Evolutionary conservation across 495 filamentous ascomycete species (phyloP).

Genomic region (Tuber aestivum): DNA sequence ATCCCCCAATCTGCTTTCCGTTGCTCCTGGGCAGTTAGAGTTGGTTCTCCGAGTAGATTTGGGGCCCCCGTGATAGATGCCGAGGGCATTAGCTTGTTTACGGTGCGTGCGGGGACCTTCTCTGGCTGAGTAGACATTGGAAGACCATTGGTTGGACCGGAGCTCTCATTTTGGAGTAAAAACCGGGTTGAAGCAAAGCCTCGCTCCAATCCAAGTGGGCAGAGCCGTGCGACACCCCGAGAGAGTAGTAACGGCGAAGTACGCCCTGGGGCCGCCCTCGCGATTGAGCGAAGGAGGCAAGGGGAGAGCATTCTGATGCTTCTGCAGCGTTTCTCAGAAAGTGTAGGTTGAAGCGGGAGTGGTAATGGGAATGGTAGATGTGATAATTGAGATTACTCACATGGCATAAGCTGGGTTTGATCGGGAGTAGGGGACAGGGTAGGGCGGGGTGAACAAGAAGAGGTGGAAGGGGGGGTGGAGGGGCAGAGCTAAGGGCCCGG

Average conservation of each 20-base stretch:
- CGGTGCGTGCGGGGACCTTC: not conserved
- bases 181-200: slow-evolving; percentile 15
- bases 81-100: not conserved
- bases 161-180: not conserved
- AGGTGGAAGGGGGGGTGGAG: not conserved
- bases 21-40: slow-evolving; percentile 65
- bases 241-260: slow-evolving; percentile 9
- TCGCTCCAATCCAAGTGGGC: slow-evolving; percentile 12
- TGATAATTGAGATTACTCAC: not conserved
- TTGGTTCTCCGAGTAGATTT: slow-evolving; percentile 30
- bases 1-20: slow-evolving; percentile 97
- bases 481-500: not conserved
- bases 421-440: not conserved
- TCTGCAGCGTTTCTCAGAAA: not conserved
- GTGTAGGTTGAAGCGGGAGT: not conserved
- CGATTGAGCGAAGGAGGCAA: slow-evolving; percentile 30
- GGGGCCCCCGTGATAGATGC: not conserved
- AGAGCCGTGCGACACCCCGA: not conserved
- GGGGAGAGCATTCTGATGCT: slow-evolving; percentile 27
- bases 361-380: not conserved
- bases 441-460: not conserved
- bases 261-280: slow-evolving; percentile 17
- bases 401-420: not conserved
- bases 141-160: not conserved
- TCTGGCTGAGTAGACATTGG: not conserved